Evolutionary conservation across 768 basidiomycete genomes (phyloP).

Genomic region (Lepiota brunneoincarnata): DNA sequence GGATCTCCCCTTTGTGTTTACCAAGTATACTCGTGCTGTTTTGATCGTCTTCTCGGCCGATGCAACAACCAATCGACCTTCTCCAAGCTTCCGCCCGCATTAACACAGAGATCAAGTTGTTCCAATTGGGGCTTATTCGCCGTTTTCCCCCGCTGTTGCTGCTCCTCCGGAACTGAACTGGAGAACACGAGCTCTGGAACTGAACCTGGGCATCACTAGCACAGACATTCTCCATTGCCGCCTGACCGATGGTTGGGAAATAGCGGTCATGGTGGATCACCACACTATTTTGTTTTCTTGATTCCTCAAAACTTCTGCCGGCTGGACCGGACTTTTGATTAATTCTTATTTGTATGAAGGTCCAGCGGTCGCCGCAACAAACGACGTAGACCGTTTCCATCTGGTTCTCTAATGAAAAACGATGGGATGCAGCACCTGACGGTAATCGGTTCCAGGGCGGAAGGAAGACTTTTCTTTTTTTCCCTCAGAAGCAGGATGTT

Average conservation of each 20-base stretch:
- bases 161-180: background rate
- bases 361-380: too few species aligned
- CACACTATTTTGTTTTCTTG: background rate
- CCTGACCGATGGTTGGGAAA: background rate
- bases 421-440: too few species aligned
- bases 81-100: background rate
- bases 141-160: background rate
- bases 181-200: too few species aligned
- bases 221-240: too few species aligned
- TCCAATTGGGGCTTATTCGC: background rate
- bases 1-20: conserved; percentile 2
- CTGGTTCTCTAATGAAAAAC: too few species aligned
- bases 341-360: background rate
- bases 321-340: background rate
- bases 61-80: background rate
- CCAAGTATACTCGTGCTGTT: background rate
- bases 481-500: background rate
- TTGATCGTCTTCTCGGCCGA: conserved; percentile 1
- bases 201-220: too few species aligned
- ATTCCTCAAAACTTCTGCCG: background rate
- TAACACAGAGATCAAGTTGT: conserved; percentile 1
- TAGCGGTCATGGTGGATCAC: background rate
- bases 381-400: too few species aligned
- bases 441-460: too few species aligned
- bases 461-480: too few species aligned